Evolutionary conservation across 805 yeast species (phyloP).

Genomic region (Lipomyces japonicus): DNA sequence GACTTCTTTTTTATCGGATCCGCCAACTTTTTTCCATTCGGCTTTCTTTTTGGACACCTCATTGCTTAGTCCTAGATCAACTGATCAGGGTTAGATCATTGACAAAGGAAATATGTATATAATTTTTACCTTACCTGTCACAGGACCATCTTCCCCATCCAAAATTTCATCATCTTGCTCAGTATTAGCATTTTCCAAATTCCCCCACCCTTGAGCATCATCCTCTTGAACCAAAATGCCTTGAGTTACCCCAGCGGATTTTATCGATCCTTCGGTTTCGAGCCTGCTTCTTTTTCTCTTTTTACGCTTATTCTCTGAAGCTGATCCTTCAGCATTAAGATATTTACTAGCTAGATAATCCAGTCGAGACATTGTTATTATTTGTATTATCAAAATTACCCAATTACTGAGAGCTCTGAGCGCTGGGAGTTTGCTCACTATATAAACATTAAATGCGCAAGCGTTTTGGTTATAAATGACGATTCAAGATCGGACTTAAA

Average conservation of each 20-base stretch:
- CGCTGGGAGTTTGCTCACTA: too few relatives aligned
- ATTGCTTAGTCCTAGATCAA: constrained; percentile 9
- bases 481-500: too few relatives aligned
- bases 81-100: not conserved
- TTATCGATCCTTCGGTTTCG: constrained; percentile 4
- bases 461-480: too few relatives aligned
- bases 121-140: constrained; percentile 9
- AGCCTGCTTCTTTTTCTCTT: not conserved
- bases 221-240: constrained; percentile 31
- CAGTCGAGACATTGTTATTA: constrained; percentile 42
- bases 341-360: constrained; percentile 49
- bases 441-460: too few relatives aligned
- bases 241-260: not conserved
- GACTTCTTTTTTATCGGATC: not conserved
- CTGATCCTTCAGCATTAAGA: constrained; percentile 34
- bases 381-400: too few relatives aligned
- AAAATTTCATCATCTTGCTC: constrained; percentile 32
- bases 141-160: constrained; percentile 35
- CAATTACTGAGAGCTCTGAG: too few relatives aligned
- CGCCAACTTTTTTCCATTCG: constrained; percentile 31
- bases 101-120: not conserved
- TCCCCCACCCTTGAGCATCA: constrained; percentile 19
- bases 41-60: constrained; percentile 5
- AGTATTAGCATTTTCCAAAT: constrained; percentile 22
- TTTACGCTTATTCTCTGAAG: constrained; percentile 29